Evolutionary conservation across 2,329 filamentous ascomycete species (phyloP).

Genomic region (Sporothrix phasma): DNA sequence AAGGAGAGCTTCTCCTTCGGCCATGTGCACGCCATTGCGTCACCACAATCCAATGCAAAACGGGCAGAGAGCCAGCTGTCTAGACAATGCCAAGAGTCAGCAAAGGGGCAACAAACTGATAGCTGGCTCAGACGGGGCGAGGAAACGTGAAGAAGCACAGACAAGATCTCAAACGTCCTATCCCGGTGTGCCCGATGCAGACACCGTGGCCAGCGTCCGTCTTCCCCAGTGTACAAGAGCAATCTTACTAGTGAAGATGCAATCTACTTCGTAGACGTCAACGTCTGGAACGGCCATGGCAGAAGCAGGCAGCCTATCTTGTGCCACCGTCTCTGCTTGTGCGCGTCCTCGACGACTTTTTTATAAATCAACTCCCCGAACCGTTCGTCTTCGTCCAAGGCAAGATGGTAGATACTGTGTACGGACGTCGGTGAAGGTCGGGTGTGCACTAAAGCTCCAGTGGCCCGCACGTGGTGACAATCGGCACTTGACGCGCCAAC

Average conservation of each 20-base stretch:
- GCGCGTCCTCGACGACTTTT: not conserved
- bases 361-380: not conserved
- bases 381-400: not conserved
- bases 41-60: not conserved
- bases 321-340: not conserved
- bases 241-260: too few species aligned
- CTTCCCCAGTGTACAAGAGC: conserved; percentile 1
- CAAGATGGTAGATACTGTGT: not conserved
- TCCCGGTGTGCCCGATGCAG: not conserved
- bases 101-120: not conserved
- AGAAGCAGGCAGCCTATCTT: conserved; percentile 1
- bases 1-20: not conserved
- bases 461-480: not conserved
- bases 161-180: not conserved
- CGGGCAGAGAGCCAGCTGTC: not conserved
- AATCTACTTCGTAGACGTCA: too few species aligned
- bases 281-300: not conserved
- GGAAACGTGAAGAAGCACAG: not conserved
- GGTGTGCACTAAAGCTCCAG: not conserved
- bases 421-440: not conserved
- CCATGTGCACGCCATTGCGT: conserved; percentile 8
- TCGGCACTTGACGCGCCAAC: not conserved
- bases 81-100: not conserved
- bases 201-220: not conserved
- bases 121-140: not conserved